Evolutionary conservation across 164 flowering plant species (phyloP), one percentile per base, ranked within the genome.

Genomic region (Magnolia sinica): DNA sequence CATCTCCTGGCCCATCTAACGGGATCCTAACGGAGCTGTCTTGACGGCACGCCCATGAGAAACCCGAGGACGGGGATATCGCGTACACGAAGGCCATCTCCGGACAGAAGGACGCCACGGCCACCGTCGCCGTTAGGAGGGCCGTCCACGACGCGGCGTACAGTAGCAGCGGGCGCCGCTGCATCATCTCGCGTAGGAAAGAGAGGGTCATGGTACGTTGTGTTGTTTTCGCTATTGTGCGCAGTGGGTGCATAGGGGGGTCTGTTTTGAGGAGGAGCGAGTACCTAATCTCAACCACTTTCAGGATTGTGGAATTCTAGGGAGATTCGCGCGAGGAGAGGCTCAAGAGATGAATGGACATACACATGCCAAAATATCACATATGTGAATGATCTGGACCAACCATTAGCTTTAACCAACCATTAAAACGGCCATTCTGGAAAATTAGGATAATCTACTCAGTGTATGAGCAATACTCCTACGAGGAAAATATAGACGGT

Each of bases 1-100:
- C 75, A 79, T 87, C 91, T 2, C 84, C 83, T 18, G 92, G 88
- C 31, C 84, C 6, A 73, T 88, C 94, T 24, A 91, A 14, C 63
- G 94, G 94, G 24, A 92, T 79, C 78, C 94, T 84, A 16, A 75
- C n/a, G 74, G 50, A 7, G 49, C 68, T 76, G 50, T 22, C 27
- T 18, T 68, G 71, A 5, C 59, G 29, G 31, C 83, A 83, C 0
- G 72, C 74, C 11, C 68, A 23, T 0, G 85, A 79, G 66, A 83
- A 79, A 18, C 76, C 71, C 50, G 84, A 83, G 0, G 84, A 72
- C 5, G 82, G 79, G 18, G 87, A 80, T 68, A 83, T 69, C 1
- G 87, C 85, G 66, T 72, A 79, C n/a, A 81, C 79, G 69, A 84
- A 87, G 0, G 88, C 83, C 5, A 77, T 45, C 77, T 85, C 88